Percentiles rank a stretch among this genome's conserved stretches.
Conservation (phyloP, 2,329 filamentous ascomycete species). For the Exophiala oligosperma region DNA sequence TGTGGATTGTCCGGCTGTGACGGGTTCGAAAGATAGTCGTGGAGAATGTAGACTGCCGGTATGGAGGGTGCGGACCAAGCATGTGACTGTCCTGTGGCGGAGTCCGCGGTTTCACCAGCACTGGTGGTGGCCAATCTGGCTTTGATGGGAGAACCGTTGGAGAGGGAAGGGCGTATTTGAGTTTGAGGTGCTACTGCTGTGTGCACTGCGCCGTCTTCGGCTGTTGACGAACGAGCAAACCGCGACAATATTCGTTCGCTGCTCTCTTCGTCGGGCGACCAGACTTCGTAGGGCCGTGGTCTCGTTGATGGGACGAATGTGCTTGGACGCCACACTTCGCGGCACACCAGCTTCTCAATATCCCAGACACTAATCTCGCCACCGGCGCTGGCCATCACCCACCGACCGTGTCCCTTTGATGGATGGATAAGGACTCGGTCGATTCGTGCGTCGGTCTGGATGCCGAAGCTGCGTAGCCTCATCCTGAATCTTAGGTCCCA, state of each 20-base stretch:
- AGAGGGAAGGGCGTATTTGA: neutral
- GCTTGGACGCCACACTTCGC: constrained; percentile 74
- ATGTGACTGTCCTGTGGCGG: neutral
- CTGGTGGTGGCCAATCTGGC: neutral
- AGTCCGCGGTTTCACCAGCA: neutral
- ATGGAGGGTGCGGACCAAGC: constrained; percentile 10
- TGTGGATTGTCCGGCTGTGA: constrained; percentile 40
- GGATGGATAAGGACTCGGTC: constrained; percentile 71
- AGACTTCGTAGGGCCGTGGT: constrained; percentile 71
- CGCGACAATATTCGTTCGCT: constrained; percentile 83
- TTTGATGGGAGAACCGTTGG: constrained; percentile 12
- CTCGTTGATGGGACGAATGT: constrained; percentile 16
- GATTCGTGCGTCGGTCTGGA: constrained; percentile 72
- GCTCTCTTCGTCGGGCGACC: constrained; percentile 86
- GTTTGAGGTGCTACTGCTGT: neutral
- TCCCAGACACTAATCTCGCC: constrained; percentile 96
- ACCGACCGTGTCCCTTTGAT: constrained; percentile 72
- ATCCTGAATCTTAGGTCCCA: constrained; percentile 97
- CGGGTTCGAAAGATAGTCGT: constrained; percentile 54
- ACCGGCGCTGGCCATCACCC: constrained; percentile 86
- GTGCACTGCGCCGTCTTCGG: constrained; percentile 11
- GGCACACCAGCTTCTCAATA: constrained; percentile 82
- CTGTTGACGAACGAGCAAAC: constrained; percentile 61
- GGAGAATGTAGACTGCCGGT: constrained; percentile 52
- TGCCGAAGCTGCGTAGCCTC: constrained; percentile 82